A percentile compares a stretch with the other conserved stretches of the same genome.
Conservation (phyloP, 495 filamentous ascomycete species). For the Tuber brumale region DNA sequence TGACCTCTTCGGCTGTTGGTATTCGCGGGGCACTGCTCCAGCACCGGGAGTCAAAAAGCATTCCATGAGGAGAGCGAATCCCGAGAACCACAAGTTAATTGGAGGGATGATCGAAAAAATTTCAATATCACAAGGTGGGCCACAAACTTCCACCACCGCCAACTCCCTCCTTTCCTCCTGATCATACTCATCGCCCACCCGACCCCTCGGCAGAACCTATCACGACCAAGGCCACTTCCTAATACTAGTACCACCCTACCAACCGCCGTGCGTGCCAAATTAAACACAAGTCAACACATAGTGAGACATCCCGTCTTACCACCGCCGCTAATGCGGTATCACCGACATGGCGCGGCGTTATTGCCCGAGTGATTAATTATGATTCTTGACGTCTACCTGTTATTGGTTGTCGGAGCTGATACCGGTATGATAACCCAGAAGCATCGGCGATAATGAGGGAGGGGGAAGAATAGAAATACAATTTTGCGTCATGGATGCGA, state of each 20-base stretch:
- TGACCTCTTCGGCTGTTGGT: not conserved
- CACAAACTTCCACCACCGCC: not conserved
- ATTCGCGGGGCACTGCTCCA: not conserved
- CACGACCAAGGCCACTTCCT: not conserved
- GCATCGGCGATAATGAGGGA: not conserved
- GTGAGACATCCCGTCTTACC: not conserved
- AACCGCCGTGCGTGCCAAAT: not conserved
- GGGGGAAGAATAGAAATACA: not conserved
- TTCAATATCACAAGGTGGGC: not conserved
- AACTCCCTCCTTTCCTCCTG: not conserved
- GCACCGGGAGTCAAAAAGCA: not conserved
- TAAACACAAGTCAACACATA: not conserved
- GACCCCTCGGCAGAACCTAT: not conserved
- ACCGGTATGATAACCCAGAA: not conserved
- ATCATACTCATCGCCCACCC: not conserved
- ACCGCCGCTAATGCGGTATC: not conserved
- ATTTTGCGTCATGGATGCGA: not conserved
- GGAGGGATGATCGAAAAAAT: not conserved
- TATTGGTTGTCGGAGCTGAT: not conserved
- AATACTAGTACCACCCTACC: not conserved
- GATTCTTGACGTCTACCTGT: not conserved
- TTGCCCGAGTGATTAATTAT: slow-evolving; percentile 2
- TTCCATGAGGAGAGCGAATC: not conserved
- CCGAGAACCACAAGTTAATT: not conserved
- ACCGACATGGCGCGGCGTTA: not conserved